Conservation (phyloP, 2,329 filamentous ascomycete species). For the Cladosporium halotolerans region DNA sequence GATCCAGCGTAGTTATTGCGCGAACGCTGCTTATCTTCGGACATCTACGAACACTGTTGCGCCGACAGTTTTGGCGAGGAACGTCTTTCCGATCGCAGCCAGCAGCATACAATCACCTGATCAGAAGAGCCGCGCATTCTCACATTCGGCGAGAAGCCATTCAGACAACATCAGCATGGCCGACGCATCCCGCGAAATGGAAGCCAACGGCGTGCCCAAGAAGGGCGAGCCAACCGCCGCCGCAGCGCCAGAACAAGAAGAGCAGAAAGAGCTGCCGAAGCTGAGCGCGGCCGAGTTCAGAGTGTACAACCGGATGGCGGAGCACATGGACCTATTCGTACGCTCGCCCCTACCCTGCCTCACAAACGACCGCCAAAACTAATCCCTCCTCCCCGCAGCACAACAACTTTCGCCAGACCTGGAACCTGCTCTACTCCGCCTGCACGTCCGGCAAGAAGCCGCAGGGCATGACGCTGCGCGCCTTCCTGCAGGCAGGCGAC, state of each 20-base stretch:
- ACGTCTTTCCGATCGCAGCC: no score
- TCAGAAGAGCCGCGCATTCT: not conserved
- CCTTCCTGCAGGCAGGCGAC: conserved; percentile 64
- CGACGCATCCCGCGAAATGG: conserved; percentile 24
- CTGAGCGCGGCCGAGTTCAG: conserved; percentile 62
- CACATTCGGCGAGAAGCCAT: not conserved
- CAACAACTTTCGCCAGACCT: conserved; percentile 67
- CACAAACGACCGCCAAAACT: not conserved
- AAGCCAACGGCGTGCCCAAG: conserved; percentile 20
- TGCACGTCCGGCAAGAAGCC: conserved; percentile 56
- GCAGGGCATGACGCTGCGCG: conserved; percentile 56
- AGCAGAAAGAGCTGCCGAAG: conserved; percentile 47
- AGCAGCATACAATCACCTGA: not conserved
- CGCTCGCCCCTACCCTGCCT: conserved; percentile 24
- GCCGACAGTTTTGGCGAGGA: not conserved
- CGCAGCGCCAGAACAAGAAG: conserved; percentile 13
- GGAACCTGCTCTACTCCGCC: conserved; percentile 64
- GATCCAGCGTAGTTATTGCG: not conserved
- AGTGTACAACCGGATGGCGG: conserved; percentile 65
- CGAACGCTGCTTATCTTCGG: not conserved
- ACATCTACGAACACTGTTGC: not conserved
- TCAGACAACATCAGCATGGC: conserved; percentile 14
- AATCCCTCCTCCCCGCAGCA: conserved; percentile 47
- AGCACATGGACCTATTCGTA: conserved; percentile 69
- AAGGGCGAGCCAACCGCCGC: conserved; percentile 15